phyloP scores from a whole-genome alignment of 1,284 basidiomycete species.

The Ustilago bromivora region DNA sequence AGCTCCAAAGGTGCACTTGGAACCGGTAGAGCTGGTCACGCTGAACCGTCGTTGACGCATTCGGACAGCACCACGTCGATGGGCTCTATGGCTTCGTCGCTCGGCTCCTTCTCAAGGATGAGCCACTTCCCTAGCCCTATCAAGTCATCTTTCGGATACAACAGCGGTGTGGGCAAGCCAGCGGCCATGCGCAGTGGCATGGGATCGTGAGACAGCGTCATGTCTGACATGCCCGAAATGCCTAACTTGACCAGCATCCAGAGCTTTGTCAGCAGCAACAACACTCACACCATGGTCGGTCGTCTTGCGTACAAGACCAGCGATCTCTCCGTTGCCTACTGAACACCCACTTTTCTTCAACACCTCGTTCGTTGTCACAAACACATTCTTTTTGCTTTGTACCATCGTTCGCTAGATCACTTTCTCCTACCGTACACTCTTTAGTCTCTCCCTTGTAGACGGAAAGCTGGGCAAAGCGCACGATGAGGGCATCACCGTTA shows the following conservation, averaged over 20 bases:
- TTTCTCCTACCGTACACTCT: not conserved
- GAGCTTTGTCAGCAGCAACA: constrained; percentile 29
- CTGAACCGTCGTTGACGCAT: constrained; percentile 28
- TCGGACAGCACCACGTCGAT: constrained; percentile 42
- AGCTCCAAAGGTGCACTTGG: constrained; percentile 50
- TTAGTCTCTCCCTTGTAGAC: not conserved
- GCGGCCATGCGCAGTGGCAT: constrained; percentile 27
- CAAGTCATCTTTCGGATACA: constrained; percentile 18
- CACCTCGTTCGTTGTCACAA: not conserved
- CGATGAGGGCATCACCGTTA: constrained; percentile 47
- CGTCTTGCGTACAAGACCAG: constrained; percentile 46
- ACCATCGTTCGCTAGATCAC: constrained; percentile 2
- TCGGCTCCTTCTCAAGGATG: constrained; percentile 43
- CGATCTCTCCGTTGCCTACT: constrained; percentile 29
- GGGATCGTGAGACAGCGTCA: constrained; percentile 16
- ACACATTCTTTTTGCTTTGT: constrained; percentile 5
- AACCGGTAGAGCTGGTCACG: constrained; percentile 30
- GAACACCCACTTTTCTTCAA: not conserved
- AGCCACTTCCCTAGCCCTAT: constrained; percentile 37
- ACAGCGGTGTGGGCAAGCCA: constrained; percentile 22
- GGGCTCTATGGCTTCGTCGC: constrained; percentile 37
- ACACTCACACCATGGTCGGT: constrained; percentile 7
- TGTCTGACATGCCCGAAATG: constrained; percentile 13
- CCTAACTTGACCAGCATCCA: constrained; percentile 20
- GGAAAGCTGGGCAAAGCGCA: constrained; percentile 3